These are phyloP conservation scores for Karstenula rhodostoma DNA, from an alignment of 2,329 filamentous ascomycete species.

Conservation along the genomic window DNA sequence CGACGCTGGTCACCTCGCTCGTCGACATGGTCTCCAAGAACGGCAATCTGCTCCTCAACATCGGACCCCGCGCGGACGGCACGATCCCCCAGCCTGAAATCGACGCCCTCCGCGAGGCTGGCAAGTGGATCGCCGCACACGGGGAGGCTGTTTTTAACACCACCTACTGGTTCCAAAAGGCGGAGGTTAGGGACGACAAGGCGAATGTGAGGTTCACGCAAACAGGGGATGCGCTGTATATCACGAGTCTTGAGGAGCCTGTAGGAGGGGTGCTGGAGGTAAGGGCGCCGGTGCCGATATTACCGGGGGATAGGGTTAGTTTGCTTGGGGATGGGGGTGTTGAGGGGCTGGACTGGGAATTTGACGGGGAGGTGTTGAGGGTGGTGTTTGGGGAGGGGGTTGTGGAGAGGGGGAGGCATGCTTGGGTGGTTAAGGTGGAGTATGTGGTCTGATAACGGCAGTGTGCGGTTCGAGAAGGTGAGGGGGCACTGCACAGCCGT, in stretches of 20 bases:
- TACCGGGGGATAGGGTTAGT: constrained; percentile 58
- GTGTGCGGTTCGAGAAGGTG: no score
- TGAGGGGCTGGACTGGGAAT: constrained; percentile 25
- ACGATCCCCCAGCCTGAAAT: constrained; percentile 61
- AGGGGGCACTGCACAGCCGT: no score
- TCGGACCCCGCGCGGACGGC: constrained; percentile 64
- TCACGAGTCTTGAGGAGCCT: constrained; percentile 56
- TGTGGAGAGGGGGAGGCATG: constrained; percentile 16
- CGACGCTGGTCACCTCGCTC: constrained; percentile 56
- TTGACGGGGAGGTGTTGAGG: constrained; percentile 28
- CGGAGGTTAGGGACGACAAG: constrained; percentile 35
- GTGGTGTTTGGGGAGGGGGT: constrained; percentile 37
- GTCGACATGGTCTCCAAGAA: constrained; percentile 65
- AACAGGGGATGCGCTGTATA: constrained; percentile 62
- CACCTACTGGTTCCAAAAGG: constrained; percentile 61
- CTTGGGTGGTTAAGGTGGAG: constrained; percentile 29
- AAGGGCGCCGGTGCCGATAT: constrained; percentile 56
- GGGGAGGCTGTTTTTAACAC: constrained; percentile 66
- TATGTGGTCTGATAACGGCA: constrained; percentile 17
- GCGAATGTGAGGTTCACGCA: constrained; percentile 61
- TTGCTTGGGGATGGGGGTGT: constrained; percentile 50
- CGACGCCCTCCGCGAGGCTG: constrained; percentile 59
- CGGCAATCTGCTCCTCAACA: constrained; percentile 64
- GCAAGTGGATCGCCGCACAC: constrained; percentile 63
- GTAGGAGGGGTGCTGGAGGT: constrained; percentile 47